Base-by-base conservation (phyloP, 257 asterid genomes). In the Gentiana dahurica region DNA sequence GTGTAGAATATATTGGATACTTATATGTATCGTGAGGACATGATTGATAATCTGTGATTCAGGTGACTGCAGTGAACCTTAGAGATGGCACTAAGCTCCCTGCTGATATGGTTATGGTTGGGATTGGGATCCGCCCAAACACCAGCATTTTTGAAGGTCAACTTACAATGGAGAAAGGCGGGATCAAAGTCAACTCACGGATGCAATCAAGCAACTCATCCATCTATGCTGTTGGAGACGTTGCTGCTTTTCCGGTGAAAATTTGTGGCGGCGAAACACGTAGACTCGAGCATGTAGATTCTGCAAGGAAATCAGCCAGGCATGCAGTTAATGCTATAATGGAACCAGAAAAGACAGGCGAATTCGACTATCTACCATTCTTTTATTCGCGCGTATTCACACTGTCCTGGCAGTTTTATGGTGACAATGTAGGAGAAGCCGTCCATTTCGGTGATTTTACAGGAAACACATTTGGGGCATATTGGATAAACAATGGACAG, bases 81-180 rank as follows among this genome's bases (percentile, higher is more conserved):
- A 78, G 84, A 73, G 92, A 89, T 51, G 95, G 89, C 11, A 79
- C 58, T 71, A 79, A 78, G 62, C 87, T 89, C 57, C 84, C 86
- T 6, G 89, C 89, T 3, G 95, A 89, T 58, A 81, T 89, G 88
- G 97, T 89, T 46, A 83, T 89, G 58, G 68, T 89, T 1, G 97
- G 97, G 32, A 89, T 85, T 9, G 97, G 97, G n/a, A 89, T 89
- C 66, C 94, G 95, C 13, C 87, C 97, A 41, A 89, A 89, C 73
- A 85, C 97, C 34, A 75, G 89, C 61, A 89, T 89, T 24, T 89
- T 89, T 24, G 95, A 89, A 73, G 95, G 95, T 49, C 97, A 89
- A 54, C 77, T 89, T 33, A 89, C 88, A 39, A 73, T 89, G 55
- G 97, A 89, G 54, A 89, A 89, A 68, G 97, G 95, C 1, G 97